A percentile compares a stretch with the other conserved stretches of the same genome.
Evolutionary conservation across 768 basidiomycete species (phyloP).

Genomic region (Mycena vitilis): DNA sequence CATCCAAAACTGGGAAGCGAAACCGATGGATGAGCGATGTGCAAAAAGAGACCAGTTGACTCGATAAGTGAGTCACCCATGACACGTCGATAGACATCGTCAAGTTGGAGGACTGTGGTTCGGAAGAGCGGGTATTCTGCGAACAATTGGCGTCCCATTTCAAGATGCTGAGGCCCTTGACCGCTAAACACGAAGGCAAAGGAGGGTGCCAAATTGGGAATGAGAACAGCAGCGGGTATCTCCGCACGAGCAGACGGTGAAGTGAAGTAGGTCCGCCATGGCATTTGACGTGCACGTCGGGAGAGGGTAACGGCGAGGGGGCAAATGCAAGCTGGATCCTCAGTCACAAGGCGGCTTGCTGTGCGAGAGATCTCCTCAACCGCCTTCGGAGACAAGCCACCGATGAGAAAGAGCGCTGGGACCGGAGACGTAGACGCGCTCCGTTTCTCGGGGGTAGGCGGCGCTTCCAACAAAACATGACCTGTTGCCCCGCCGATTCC

Average conservation of each 20-base stretch:
- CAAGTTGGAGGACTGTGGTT: slow-evolving; percentile 42
- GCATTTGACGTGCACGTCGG: slow-evolving; percentile 35
- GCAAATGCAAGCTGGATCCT: neutral
- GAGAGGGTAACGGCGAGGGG: slow-evolving; percentile 23
- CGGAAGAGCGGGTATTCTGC: slow-evolving; percentile 42
- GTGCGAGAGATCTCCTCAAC: slow-evolving; percentile 6
- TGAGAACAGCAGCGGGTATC: slow-evolving; percentile 29
- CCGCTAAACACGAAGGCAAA: slow-evolving; percentile 49
- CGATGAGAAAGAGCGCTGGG: slow-evolving; percentile 9
- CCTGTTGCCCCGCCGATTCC: neutral
- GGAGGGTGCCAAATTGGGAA: slow-evolving; percentile 29
- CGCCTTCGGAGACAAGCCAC: slow-evolving; percentile 3
- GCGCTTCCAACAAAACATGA: neutral
- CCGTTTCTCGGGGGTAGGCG: neutral
- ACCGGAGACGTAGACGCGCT: neutral
- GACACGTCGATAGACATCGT: slow-evolving; percentile 37
- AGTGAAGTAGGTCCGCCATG: slow-evolving; percentile 32
- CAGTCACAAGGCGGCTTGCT: neutral
- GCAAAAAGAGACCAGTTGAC: slow-evolving; percentile 42
- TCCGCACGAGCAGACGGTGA: neutral
- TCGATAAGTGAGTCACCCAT: slow-evolving; percentile 43
- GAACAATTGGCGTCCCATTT: slow-evolving; percentile 48
- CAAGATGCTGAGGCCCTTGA: slow-evolving; percentile 48
- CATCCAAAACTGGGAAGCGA: neutral
- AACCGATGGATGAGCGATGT: neutral